Evolutionary conservation across 2,329 filamentous ascomycete genomes (phyloP).

Genomic region (Microascus cirrosus): DNA sequence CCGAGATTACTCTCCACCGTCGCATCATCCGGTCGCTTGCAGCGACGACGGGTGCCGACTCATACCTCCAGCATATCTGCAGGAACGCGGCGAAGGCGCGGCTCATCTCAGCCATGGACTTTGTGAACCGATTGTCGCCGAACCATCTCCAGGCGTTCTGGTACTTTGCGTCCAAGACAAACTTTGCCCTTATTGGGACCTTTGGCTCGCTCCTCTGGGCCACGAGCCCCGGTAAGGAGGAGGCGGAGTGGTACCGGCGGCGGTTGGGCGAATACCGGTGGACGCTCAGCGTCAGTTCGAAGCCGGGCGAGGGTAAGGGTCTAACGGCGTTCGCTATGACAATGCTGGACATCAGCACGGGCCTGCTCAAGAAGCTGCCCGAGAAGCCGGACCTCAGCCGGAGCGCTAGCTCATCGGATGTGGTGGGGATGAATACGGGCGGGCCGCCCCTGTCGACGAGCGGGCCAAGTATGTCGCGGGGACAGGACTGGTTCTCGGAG

Average conservation of each 20-base stretch:
- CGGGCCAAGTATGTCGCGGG: constrained; percentile 8
- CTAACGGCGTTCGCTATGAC: constrained; percentile 64
- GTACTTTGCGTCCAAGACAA: constrained; percentile 80
- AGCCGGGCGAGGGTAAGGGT: constrained; percentile 48
- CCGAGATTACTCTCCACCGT: constrained; percentile 85
- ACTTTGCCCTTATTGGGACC: constrained; percentile 89
- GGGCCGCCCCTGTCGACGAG: background rate
- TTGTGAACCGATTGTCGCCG: constrained; percentile 83
- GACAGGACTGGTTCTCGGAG: constrained; percentile 11
- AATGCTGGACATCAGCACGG: constrained; percentile 63
- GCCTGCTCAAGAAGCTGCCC: constrained; percentile 56
- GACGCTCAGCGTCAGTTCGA: constrained; percentile 80
- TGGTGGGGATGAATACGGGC: constrained; percentile 24
- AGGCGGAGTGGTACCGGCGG: constrained; percentile 84
- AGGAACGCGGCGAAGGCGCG: constrained; percentile 88
- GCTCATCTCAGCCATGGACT: constrained; percentile 92
- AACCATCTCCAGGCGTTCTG: constrained; percentile 84
- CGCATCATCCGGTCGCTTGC: constrained; percentile 76
- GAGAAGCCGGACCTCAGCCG: constrained; percentile 58
- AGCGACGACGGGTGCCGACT: constrained; percentile 41
- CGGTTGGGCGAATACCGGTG: constrained; percentile 83
- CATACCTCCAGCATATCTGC: constrained; percentile 84
- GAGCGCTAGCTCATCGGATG: constrained; percentile 36
- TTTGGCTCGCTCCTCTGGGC: constrained; percentile 87
- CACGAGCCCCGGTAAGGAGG: constrained; percentile 75